Evolutionary conservation across 305 asterid species (phyloP).

Genomic region (Fraxinus sp.): DNA sequence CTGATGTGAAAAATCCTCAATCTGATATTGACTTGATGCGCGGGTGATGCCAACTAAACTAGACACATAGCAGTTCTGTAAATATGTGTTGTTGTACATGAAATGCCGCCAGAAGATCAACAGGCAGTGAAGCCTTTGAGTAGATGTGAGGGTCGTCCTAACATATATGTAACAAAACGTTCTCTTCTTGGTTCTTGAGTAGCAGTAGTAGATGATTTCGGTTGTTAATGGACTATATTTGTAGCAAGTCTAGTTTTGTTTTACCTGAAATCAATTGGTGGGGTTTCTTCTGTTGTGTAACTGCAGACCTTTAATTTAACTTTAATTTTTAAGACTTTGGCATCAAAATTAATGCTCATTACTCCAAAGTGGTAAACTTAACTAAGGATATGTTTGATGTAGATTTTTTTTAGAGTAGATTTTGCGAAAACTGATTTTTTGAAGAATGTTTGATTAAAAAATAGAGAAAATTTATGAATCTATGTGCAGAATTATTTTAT

Average conservation of each 20-base stretch:
- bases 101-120: constrained; percentile 30
- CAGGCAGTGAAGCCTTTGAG: background rate
- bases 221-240: constrained; percentile 18
- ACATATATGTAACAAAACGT: constrained; percentile 30
- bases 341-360: background rate
- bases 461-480: too few relatives aligned
- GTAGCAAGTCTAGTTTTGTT: background rate
- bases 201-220: constrained; percentile 27
- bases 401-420: too few relatives aligned
- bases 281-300: constrained; percentile 24
- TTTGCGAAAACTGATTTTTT: too few relatives aligned
- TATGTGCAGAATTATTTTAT: background rate
- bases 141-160: constrained; percentile 25
- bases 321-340: background rate
- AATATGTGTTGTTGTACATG: constrained; percentile 71
- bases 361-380: background rate
- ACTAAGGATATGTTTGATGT: too few relatives aligned
- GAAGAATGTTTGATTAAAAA: background rate
- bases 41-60: constrained; percentile 54
- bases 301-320: constrained; percentile 18
- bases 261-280: constrained; percentile 20
- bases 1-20: constrained; percentile 52
- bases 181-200: constrained; percentile 27
- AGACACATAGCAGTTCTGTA: constrained; percentile 46
- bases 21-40: constrained; percentile 77